phyloP scores from a whole-genome alignment of 768 basidiomycete species.

The Sporobolomyces roseus region DNA sequence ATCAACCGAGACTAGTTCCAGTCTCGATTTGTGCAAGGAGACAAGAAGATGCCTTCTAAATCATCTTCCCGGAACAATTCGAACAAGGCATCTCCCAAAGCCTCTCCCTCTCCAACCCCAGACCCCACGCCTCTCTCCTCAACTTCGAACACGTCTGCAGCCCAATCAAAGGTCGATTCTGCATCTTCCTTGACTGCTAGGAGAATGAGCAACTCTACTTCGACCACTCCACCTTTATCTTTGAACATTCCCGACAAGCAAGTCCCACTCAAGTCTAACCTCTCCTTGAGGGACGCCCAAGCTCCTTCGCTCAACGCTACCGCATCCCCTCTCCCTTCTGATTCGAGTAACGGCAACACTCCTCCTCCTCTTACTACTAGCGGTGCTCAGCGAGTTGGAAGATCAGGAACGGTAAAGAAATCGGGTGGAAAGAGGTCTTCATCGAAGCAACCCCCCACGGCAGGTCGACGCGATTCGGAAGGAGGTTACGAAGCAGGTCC shows the following conservation, averaged over 20 bases:
- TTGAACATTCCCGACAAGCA: constrained; percentile 10
- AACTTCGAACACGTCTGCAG: neutral
- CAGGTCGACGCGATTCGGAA: constrained; percentile 13
- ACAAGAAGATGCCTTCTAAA: constrained; percentile 24
- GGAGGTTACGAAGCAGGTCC: constrained; percentile 37
- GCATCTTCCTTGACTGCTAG: constrained; percentile 11
- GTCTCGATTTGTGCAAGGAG: too few species aligned
- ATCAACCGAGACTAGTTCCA: too few species aligned
- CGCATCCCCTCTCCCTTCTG: constrained; percentile 2
- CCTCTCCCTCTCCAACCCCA: neutral
- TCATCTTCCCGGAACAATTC: too few species aligned
- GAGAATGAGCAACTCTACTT: constrained; percentile 15
- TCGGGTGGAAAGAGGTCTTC: neutral
- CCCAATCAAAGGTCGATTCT: too few species aligned
- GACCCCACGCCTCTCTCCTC: too few species aligned
- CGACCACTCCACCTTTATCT: neutral
- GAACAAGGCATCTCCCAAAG: neutral
- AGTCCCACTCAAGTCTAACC: constrained; percentile 20
- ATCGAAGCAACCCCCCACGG: constrained; percentile 11
- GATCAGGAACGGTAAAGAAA: constrained; percentile 23
- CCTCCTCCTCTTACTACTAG: constrained; percentile 19
- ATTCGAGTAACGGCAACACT: constrained; percentile 6
- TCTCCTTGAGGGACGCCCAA: constrained; percentile 16
- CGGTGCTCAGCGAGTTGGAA: neutral
- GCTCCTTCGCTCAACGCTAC: constrained; percentile 34